Evolutionary conservation across 2,329 filamentous ascomycete species (phyloP), one percentile per base, ranked within the genome.

Genomic region (Coniochaeta prunicola): DNA sequence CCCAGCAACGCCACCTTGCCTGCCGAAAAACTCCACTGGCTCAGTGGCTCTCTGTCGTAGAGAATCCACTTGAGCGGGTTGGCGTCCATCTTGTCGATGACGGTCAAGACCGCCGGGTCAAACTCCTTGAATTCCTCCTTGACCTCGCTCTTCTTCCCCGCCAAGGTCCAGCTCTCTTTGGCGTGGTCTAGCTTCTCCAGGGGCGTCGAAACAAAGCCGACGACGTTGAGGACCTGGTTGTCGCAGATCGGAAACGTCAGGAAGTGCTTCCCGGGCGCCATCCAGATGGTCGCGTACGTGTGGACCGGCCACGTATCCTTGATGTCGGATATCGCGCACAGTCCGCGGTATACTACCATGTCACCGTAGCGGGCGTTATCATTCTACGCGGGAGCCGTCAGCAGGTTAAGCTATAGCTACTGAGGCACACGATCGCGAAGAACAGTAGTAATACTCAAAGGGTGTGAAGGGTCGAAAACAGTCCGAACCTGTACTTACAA

Each of bases 1-100:
- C 78, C 78, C 7, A 79, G 60, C 4, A 79, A 66, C 0, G 74
- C 69, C 12, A 77, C 71, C 38, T 72, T 70, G 2, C 72, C 73
- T 5, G 59, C 42, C 4, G 60, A 54, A 26, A 65, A 66, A 6
- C 58, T 59, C 64, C 64, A 66, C 31, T 60, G 42, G n/a, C 33
- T 19, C 34, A 63, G 56, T 4, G 67, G 66, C 50, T 68, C 63
- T 5, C 66, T 63, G 53, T 68, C 67, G 28, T 68, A 67, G 48
- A 69, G 63, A 4, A 64, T 59, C 67, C 67, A 68, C 60, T 68
- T 68, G 24, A 62, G 57, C 10, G 61, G 59, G 17, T 56, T 53
- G 19, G 61, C 59, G 12, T 59, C 59, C 40, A 64, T 58, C 26
- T 64, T 56, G 3, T 17, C 26, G 4, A 66, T 60, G n/a, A 65